Conservation (phyloP, 306 rosid species). For the Dalbergia oliveri region DNA sequence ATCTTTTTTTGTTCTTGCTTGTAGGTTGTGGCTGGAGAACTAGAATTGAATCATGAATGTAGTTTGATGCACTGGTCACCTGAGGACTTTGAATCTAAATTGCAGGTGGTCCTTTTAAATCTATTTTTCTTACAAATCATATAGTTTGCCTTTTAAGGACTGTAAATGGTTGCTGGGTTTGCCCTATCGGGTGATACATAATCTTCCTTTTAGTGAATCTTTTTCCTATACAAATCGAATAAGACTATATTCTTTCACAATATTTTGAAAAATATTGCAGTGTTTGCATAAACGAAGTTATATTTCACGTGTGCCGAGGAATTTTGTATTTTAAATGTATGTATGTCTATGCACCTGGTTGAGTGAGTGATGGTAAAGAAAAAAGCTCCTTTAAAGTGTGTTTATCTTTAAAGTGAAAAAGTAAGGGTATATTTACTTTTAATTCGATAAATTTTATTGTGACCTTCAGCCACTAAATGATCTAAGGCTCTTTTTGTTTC, state of each 20-base stretch:
- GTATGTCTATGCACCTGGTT: not conserved
- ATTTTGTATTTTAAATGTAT: not conserved
- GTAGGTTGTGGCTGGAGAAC: conserved; percentile 98
- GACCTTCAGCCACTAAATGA: not conserved
- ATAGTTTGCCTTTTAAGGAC: not conserved
- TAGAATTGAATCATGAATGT: conserved; percentile 87
- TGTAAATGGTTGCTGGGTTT: conserved; percentile 35
- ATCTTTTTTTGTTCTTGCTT: conserved; percentile 38
- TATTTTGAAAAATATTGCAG: not conserved
- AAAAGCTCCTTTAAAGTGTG: not conserved
- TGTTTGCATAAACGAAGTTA: not conserved
- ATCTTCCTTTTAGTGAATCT: not conserved
- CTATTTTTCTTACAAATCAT: conserved; percentile 8
- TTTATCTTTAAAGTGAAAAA: too few species aligned
- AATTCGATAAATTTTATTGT: too few species aligned
- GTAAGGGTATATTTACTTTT: too few species aligned
- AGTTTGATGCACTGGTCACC: conserved; percentile 95
- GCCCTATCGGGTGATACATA: not conserved
- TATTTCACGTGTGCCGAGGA: not conserved
- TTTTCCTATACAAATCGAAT: conserved; percentile 3
- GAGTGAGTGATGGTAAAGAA: not conserved
- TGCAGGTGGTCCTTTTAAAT: conserved; percentile 69
- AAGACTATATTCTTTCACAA: not conserved
- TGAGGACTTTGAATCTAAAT: conserved; percentile 89
- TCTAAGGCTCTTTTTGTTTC: not conserved